Evolutionary conservation across 352 stramenopile genomes (phyloP).

Genomic region (Phytophthora brassicae): DNA sequence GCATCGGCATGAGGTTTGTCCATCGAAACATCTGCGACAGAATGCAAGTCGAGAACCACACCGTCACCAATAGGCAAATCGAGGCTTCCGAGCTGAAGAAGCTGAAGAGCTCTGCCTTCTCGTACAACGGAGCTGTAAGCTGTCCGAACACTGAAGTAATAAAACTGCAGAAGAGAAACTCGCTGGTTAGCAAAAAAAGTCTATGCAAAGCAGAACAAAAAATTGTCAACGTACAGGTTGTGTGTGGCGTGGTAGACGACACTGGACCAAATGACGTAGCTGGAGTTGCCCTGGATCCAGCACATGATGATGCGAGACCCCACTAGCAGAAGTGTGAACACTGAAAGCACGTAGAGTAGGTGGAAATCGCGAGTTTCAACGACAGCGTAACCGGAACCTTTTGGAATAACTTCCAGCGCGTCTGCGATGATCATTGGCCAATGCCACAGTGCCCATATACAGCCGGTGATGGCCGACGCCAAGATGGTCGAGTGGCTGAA

Average conservation of each 20-base stretch:
- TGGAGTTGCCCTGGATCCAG: conserved; percentile 89
- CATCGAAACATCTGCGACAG: conserved; percentile 86
- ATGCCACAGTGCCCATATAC: conserved; percentile 85
- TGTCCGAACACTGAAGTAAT: conserved; percentile 89
- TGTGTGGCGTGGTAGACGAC: conserved; percentile 86
- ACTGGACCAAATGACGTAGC: conserved; percentile 89
- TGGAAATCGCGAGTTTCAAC: conserved; percentile 80
- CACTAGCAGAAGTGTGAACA: conserved; percentile 80
- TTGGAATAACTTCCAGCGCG: conserved; percentile 70
- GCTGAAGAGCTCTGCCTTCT: conserved; percentile 80
- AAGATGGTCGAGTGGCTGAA: conserved; percentile 87
- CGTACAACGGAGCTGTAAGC: conserved; percentile 78
- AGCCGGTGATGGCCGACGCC: conserved; percentile 81
- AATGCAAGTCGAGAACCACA: conserved; percentile 90
- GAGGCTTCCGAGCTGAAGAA: conserved; percentile 87
- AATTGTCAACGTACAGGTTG: conserved; percentile 67
- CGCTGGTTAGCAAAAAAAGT: too few relatives aligned
- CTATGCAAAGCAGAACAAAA: background rate
- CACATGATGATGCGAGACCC: conserved; percentile 90
- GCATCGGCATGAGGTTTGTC: conserved; percentile 77
- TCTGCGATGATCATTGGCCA: conserved; percentile 90
- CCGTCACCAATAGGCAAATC: conserved; percentile 80
- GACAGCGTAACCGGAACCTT: conserved; percentile 76
- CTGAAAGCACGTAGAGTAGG: conserved; percentile 72
- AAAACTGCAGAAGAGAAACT: conserved; percentile 51